Base-by-base conservation (phyloP, 2,329 filamentous ascomycete species). In the Rhynchosporium graminicola region DNA sequence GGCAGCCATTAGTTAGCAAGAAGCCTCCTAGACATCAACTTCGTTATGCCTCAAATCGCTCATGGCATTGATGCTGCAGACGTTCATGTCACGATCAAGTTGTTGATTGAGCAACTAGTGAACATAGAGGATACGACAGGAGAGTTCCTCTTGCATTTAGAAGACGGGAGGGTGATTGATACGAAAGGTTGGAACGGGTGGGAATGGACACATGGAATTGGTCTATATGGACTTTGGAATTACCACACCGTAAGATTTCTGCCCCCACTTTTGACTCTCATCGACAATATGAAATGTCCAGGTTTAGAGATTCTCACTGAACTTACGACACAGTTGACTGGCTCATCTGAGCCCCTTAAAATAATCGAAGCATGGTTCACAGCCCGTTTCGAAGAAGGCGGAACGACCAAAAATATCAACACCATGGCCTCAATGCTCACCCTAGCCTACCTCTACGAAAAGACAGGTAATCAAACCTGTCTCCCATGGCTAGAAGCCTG, bases 331-430 rank as follows among this genome's bases (percentile, higher is more conserved):
- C 9, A 36, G 33, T 76, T 92, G 68, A 91, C 88, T 0, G 86
- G 85, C 54, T 84, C 87, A 45, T 74, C 78, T 1, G 74, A 77
- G 40, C 83, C 84, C 62, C 81, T 92, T 28, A 76, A 80, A 65
- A 86, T 89, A 65, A 91, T 92, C 69, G 82, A 89, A 71, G 80
- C 84, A 63, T 94, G 90, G 90, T 93, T 91, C 76, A 77, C 79
- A 4, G 82, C 81, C 52, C 86, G 89, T 91, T 75, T 73, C 47
- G 62, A 55, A 6, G 71, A 69, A 61, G 72, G 72, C 2, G 72
- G 83, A 69, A 93, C 90, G 3, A 91, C 88, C 45, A 93, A 93
- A 74, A 93, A 93, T 75, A 92, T 92, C 80, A 92, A 92, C 78
- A 92, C 90, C 15, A 92, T 93, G 89, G 86, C 88, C 12, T 87